These are phyloP conservation scores for Colletotrichum sp. DNA, from an alignment of 2,329 filamentous ascomycete genomes.

Conservation along the genomic window DNA sequence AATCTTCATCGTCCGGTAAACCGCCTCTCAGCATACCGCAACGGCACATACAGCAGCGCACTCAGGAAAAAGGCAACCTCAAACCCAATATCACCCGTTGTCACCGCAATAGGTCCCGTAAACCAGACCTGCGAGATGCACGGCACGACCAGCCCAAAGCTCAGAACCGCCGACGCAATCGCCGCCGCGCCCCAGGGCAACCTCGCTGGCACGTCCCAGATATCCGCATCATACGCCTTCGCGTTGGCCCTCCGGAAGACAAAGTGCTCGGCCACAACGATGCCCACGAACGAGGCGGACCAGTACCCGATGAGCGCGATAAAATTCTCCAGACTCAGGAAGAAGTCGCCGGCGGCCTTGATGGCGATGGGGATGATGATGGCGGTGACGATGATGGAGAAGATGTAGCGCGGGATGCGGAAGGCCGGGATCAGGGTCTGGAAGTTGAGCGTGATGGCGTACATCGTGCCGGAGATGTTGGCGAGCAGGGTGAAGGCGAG, in stretches of 20 bases:
- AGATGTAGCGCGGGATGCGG: constrained; percentile 44
- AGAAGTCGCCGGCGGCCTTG: constrained; percentile 41
- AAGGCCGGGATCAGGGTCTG: constrained; percentile 42
- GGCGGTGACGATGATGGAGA: constrained; percentile 40
- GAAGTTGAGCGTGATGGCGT: constrained; percentile 41
- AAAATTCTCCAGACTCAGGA: constrained; percentile 47
- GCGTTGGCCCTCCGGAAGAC: constrained; percentile 45
- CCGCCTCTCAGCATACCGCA: constrained; percentile 50
- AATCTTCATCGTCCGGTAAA: background rate
- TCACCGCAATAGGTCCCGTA: constrained; percentile 62
- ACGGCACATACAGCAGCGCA: constrained; percentile 49
- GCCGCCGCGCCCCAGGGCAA: constrained; percentile 47
- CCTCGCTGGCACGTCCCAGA: constrained; percentile 47
- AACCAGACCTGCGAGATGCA: constrained; percentile 67
- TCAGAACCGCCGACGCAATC: constrained; percentile 43
- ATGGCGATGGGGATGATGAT: constrained; percentile 46
- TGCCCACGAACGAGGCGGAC: constrained; percentile 44
- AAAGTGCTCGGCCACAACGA: constrained; percentile 45
- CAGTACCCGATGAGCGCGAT: constrained; percentile 50
- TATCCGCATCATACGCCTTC: constrained; percentile 42
- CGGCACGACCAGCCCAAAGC: constrained; percentile 55
- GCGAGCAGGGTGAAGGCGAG: constrained; percentile 41
- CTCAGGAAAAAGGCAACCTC: constrained; percentile 64
- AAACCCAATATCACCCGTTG: constrained; percentile 68
- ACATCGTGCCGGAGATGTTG: constrained; percentile 40